Base-by-base conservation (phyloP, 306 rosid species). In the Cicer chorassanicum region DNA sequence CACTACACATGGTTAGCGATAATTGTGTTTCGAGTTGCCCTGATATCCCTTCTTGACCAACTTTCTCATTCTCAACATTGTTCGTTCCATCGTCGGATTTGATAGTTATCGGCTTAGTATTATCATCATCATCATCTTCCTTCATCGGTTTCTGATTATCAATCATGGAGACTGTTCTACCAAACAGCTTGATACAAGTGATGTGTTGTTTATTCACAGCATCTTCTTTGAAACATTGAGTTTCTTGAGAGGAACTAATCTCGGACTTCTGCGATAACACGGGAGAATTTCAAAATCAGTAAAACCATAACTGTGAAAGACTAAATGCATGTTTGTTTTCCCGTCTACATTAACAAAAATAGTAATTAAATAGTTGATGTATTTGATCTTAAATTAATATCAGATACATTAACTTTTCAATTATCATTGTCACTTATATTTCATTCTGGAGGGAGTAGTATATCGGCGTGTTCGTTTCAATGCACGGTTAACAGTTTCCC, bases 171-270 rank as follows among this genome's bases (percentile, higher is more conserved):
- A 94, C 83, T 43, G 89, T 90, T 79, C 85, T 88, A 68, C 99
- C 99, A 78, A 94, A 94, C 55, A 94, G 91, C 87, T 90, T 94
- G 48, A 94, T 87, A 65, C 88, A 87, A 13, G 77, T 39, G 60
- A 70, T 39, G 4, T 50, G 51, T 59, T 76, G 73, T n/a, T 13
- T 48, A 6, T 44, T 54, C 41, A 66, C 51, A 14, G 81, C 68
- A 53, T 85, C 88, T 4, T 75, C 84, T 12, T 68, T 61, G 36
- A 42, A 16, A 70, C 19, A 70, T 68, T 70, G 72, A 60, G 80
- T 24, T 21, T 79, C 82, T 80, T 68, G 78, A 40, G 85, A 79
- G 68, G 86, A 80, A 68, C 78, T 84, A 16, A 77, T 68, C 81
- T 83, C 88, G 8, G 72, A 76, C 80, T 89, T 89, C 99, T 94